Percentiles rank a stretch among this genome's conserved stretches.
phyloP scores from a whole-genome alignment of 148 eudicot genomes.

The Persicaria maculosa region DNA sequence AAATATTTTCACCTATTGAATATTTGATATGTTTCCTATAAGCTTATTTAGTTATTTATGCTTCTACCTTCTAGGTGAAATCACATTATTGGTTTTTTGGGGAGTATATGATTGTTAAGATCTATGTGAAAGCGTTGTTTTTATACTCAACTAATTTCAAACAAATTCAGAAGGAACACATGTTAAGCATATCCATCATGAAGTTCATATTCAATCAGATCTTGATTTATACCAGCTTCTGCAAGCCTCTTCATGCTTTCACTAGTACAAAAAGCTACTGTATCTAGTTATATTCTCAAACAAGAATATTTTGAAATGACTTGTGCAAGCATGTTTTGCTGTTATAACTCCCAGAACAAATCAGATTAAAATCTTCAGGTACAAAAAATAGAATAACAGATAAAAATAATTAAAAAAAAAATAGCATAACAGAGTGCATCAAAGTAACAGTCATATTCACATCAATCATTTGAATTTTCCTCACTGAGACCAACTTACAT shows the following conservation, averaged over 20 bases:
- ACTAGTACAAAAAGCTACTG: not conserved
- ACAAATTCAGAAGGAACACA: not conserved
- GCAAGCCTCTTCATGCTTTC: not conserved
- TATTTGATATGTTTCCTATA: too few species aligned
- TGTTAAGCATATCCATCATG: not conserved
- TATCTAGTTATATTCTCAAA: not conserved
- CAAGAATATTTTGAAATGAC: not conserved
- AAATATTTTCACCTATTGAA: too few species aligned
- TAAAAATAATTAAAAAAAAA: too few species aligned
- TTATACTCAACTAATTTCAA: too few species aligned
- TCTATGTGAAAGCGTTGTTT: not conserved
- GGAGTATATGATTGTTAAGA: not conserved
- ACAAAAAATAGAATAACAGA: not conserved
- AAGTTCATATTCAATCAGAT: not conserved
- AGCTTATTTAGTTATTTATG: too few species aligned
- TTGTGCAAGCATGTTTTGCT: not conserved
- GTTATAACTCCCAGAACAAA: not conserved
- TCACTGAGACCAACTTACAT: not conserved
- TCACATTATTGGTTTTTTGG: not conserved
- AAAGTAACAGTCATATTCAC: constrained; percentile 1
- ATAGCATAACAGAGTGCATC: constrained; percentile 2
- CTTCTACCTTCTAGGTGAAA: too few species aligned
- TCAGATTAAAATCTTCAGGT: not conserved
- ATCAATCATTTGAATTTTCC: not conserved
- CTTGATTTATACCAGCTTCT: not conserved